Evolutionary conservation across 1,139 yeast genomes (phyloP), one percentile per base, ranked within the genome.

Genomic region (Suhomyces yuchorum): DNA sequence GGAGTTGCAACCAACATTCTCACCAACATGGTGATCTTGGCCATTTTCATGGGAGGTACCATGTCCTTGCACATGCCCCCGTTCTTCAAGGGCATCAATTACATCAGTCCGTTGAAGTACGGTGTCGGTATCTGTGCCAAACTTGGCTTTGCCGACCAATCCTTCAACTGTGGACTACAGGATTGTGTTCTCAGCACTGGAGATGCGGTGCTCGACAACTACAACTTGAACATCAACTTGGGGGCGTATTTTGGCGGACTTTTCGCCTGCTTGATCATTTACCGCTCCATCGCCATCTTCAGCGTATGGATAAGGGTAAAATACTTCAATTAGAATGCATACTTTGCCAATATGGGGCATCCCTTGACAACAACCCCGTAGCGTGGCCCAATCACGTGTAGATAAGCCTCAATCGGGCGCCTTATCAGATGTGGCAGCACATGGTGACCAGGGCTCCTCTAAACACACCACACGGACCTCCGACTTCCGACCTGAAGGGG

Each of bases 121-220:
- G 63, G 58, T 4, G 65, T 61, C 37, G 62, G 61, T 2, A 55
- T 62, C 12, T 64, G 72, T 56, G 74, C 75, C 12, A 69, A 70
- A 50, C 56, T 74, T 46, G 75, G 71, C 11, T 69, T 75, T 42
- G 44, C 56, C 43, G 64, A 60, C 34, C 76, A 71, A 53, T 40
- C 37, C 0, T 75, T 75, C 51, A 48, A 50, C 17, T 75, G 80
- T 59, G 60, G 56, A 3, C 34, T 49, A 11, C 59, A 50, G 4
- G 54, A 48, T 1, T 75, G 80, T 57, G 52, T 57, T 2, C 62
- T 75, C 42, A 51, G 56, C 23, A 60, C 75, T 1, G 80, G 80
- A 1, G 56, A 62, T 2, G 62, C 58, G 19, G 75, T 75, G 2
- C 63, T 75, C 44, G 57, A 64, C 18, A 65, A 63, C 39, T 75